Evolutionary conservation across 768 basidiomycete species (phyloP), one percentile per base, ranked within the genome.

Genomic region (Naganishia randhawae): DNA sequence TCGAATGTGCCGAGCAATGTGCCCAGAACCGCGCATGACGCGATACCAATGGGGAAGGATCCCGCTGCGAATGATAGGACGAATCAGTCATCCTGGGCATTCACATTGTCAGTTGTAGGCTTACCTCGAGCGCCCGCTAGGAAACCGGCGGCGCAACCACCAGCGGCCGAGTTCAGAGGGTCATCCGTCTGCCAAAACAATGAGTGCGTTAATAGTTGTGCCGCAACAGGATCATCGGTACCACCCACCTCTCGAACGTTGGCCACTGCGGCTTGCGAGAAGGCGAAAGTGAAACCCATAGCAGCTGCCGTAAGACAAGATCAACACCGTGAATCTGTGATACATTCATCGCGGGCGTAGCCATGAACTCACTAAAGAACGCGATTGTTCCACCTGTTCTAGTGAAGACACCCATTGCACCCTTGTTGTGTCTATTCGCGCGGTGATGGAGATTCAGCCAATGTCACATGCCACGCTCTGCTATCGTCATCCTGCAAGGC

Each of bases 81-180:
- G 29, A 27, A 29, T 61, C 17, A 61, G 37, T 4, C 3, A 4
- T 5, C 8, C 8, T 27, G 27, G 1, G 16, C 5, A 37, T 42
- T 37, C 37, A 10, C 9, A 35, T 19, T 29, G 13, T 11, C 25
- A 25, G n/a, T 19, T 14, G 27, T n/a, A 6, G 45, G 81, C 85
- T 45, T 74, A 92, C 91, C 85, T 83, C 90, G 85, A 66, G 94
- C 80, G 63, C 93, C 93, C 33, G 91, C 91, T 71, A 95, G 81
- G 81, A 95, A 92, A 52, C 93, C 93, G 62, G 92, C 92, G 54
- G 92, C 92, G 81, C 92, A 95, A 66, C 89, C 93, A 65, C 90
- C 93, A 62, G 86, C 86, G 52, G 88, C 88, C 55, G 89, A 89
- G 74, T 92, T 96, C 69, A 90, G 74, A 48, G 88, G 83, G 77